phyloP scores from a whole-genome alignment of 805 yeast species.

The Metschnikowia lochheadii region DNA sequence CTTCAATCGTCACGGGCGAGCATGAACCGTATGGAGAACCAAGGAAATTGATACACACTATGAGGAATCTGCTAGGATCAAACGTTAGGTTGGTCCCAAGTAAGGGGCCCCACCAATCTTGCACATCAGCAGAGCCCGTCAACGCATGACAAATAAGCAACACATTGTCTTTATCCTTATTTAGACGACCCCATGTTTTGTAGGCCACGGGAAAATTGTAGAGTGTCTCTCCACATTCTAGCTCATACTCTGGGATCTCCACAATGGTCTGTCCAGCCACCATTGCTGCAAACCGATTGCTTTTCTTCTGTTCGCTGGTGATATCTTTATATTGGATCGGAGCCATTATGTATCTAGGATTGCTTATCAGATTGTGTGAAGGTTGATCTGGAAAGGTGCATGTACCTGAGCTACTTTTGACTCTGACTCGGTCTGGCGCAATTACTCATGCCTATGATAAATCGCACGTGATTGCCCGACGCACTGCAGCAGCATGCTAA shows the following conservation, averaged over 20 bases:
- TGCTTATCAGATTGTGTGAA: neutral
- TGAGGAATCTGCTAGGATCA: slow-evolving; percentile 83
- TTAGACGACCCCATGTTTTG: slow-evolving; percentile 91
- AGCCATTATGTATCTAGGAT: neutral
- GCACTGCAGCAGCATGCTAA: neutral
- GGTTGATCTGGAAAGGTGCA: neutral
- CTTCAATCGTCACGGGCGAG: slow-evolving; percentile 80
- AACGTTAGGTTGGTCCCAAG: slow-evolving; percentile 83
- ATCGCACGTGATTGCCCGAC: slow-evolving; percentile 11
- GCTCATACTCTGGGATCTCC: slow-evolving; percentile 63
- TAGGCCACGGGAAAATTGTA: slow-evolving; percentile 84
- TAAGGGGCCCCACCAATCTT: slow-evolving; percentile 99
- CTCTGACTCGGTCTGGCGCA: slow-evolving; percentile 3
- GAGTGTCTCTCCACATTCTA: slow-evolving; percentile 80
- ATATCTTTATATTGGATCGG: slow-evolving; percentile 30
- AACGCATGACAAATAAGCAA: slow-evolving; percentile 93
- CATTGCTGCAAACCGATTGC: slow-evolving; percentile 65
- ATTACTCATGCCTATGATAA: slow-evolving; percentile 10
- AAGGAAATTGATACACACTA: slow-evolving; percentile 84
- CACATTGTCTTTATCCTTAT: slow-evolving; percentile 65
- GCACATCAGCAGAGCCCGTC: slow-evolving; percentile 91
- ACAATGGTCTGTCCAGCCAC: slow-evolving; percentile 77
- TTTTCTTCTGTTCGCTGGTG: slow-evolving; percentile 41
- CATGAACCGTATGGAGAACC: slow-evolving; percentile 97
- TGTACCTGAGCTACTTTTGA: neutral